A percentile compares a stretch with the other conserved stretches of the same genome.
Evolutionary conservation across 768 basidiomycete genomes (phyloP).

Genomic region (Tylopilus sp.): DNA sequence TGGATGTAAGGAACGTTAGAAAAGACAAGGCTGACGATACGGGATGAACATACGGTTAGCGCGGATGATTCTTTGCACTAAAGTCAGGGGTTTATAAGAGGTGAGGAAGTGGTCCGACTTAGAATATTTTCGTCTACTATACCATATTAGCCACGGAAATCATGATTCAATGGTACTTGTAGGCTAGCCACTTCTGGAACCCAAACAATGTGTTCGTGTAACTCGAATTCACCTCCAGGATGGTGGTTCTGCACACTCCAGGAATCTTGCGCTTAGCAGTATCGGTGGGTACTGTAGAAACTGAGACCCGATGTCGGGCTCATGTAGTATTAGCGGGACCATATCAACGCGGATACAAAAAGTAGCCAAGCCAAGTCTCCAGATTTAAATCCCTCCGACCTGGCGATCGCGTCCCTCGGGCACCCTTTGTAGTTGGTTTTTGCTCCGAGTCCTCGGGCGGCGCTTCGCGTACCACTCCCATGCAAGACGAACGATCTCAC

Average conservation of each 20-base stretch:
- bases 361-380: neutral
- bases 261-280: neutral
- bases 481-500: constrained; percentile 83
- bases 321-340: constrained; percentile 2
- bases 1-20: too few relatives aligned
- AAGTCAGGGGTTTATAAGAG: too few relatives aligned
- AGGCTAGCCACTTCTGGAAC: too few relatives aligned
- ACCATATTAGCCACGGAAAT: too few relatives aligned
- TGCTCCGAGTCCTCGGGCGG: constrained; percentile 64
- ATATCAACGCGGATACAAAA: neutral
- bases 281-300: neutral
- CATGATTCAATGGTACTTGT: too few relatives aligned
- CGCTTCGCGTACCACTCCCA: constrained; percentile 94
- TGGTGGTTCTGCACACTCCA: neutral
- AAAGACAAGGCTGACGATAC: too few relatives aligned
- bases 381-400: constrained; percentile 19
- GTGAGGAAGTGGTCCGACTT: too few relatives aligned
- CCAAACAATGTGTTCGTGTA: too few relatives aligned
- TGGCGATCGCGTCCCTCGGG: constrained; percentile 58
- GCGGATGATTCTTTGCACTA: too few relatives aligned
- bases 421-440: constrained; percentile 56
- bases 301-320: neutral
- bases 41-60: too few relatives aligned
- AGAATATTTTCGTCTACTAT: too few relatives aligned
- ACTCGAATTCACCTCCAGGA: too few relatives aligned